Conservation (phyloP, 2,329 filamentous ascomycete species). For the Beauveria rudraprayagi region DNA sequence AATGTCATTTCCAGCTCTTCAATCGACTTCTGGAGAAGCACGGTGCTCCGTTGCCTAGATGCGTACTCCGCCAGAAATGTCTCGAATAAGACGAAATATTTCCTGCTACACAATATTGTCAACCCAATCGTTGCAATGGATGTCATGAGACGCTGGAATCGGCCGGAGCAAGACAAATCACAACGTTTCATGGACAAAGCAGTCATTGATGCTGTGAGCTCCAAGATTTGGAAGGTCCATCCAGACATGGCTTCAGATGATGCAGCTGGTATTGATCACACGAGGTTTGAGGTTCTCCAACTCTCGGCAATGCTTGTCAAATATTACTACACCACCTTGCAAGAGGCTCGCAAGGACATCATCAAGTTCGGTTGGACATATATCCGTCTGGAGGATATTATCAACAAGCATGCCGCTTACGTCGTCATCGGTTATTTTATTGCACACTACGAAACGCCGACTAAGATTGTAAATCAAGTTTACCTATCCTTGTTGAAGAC, state of each 20-base stretch:
- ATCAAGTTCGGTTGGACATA: constrained; percentile 99
- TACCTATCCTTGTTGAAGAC: constrained; percentile 87
- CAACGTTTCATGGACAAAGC: constrained; percentile 75
- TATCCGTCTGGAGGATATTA: constrained; percentile 94
- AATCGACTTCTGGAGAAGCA: constrained; percentile 74
- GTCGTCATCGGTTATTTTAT: constrained; percentile 98
- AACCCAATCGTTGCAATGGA: constrained; percentile 97
- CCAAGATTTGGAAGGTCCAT: constrained; percentile 89
- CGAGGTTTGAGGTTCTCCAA: constrained; percentile 90
- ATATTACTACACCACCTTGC: constrained; percentile 79
- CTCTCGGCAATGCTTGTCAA: constrained; percentile 93
- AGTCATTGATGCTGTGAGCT: constrained; percentile 84
- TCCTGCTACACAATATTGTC: constrained; percentile 82
- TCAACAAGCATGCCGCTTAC: constrained; percentile 98
- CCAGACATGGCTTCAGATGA: constrained; percentile 77
- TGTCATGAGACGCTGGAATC: constrained; percentile 74
- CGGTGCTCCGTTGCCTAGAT: constrained; percentile 80
- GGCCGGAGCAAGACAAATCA: constrained; percentile 43
- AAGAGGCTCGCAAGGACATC: constrained; percentile 91
- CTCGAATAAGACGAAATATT: constrained; percentile 86
- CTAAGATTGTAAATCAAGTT: constrained; percentile 92
- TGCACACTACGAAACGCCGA: constrained; percentile 88
- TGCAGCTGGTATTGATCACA: constrained; percentile 82
- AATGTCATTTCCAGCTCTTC: constrained; percentile 78
- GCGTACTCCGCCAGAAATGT: constrained; percentile 72